These are phyloP conservation scores for Acanthamoeba divionensis DNA, from an alignment of 208 protist species.

Conservation along the genomic window DNA sequence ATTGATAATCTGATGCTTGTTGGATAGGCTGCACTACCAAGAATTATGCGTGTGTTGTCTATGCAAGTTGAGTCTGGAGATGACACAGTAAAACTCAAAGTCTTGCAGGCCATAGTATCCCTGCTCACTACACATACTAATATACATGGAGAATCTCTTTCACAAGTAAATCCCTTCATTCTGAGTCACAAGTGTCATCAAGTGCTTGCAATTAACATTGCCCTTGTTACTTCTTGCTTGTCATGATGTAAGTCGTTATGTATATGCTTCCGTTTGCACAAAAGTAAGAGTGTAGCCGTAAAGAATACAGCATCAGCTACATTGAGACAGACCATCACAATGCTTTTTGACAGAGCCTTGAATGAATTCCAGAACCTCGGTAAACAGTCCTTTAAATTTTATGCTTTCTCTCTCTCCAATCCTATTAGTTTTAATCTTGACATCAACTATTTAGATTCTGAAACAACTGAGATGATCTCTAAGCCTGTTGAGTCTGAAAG, in stretches of 20 bases:
- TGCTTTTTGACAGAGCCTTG: constrained; percentile 49
- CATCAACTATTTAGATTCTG: too few species aligned
- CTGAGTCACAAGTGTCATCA: not conserved
- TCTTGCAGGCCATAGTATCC: constrained; percentile 15
- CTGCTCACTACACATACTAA: constrained; percentile 23
- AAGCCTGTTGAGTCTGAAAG: not conserved
- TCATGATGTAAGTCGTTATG: not conserved
- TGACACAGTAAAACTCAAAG: constrained; percentile 40
- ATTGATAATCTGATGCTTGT: not conserved
- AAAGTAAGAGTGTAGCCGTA: constrained; percentile 40
- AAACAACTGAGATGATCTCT: not conserved
- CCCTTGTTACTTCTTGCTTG: not conserved
- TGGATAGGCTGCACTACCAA: not conserved
- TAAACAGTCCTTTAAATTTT: not conserved
- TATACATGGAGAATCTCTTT: constrained; percentile 24
- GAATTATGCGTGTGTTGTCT: constrained; percentile 29
- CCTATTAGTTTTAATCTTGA: not conserved
- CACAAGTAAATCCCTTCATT: not conserved
- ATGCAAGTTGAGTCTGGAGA: not conserved
- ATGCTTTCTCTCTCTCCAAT: not conserved
- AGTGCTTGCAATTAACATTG: too few species aligned
- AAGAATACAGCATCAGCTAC: constrained; percentile 56
- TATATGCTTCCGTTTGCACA: constrained; percentile 58
- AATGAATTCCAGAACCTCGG: constrained; percentile 39
- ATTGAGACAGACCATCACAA: constrained; percentile 44